Percentiles rank a stretch among this genome's conserved stretches.
Evolutionary conservation across 2,329 filamentous ascomycete species (phyloP).

Genomic region (Didymella lethalis): DNA sequence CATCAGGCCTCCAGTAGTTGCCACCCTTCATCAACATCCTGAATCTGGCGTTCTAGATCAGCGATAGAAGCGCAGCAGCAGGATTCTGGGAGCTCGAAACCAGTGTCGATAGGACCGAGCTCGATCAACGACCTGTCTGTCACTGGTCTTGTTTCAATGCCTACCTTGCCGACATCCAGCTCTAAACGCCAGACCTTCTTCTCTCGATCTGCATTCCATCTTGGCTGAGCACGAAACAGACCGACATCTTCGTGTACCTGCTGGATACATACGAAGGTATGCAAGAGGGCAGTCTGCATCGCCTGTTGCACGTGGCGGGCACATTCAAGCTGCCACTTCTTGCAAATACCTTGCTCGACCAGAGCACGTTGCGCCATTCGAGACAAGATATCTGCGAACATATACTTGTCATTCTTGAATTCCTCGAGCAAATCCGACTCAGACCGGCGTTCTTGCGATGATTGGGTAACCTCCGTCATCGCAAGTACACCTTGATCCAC

Average conservation of each 20-base stretch:
- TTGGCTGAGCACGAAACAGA: constrained; percentile 5
- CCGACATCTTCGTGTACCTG: background rate
- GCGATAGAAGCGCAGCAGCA: constrained; percentile 2
- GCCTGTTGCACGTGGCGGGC: background rate
- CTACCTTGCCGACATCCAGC: constrained; percentile 21
- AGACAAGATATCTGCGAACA: background rate
- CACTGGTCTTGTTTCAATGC: constrained; percentile 5
- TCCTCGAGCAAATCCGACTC: background rate
- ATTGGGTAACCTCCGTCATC: background rate
- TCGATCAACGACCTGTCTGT: constrained; percentile 11
- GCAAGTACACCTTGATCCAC: background rate
- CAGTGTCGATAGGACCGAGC: background rate
- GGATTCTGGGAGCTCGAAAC: constrained; percentile 14
- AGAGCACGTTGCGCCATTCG: constrained; percentile 1
- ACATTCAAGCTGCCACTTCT: constrained; percentile 2
- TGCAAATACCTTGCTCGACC: constrained; percentile 9
- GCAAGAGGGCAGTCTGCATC: background rate
- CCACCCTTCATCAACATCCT: constrained; percentile 11
- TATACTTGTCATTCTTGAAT: background rate
- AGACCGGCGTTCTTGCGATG: background rate
- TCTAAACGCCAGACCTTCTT: constrained; percentile 25
- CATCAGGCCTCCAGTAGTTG: constrained; percentile 6
- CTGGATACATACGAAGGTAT: constrained; percentile 1
- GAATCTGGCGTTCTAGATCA: constrained; percentile 1
- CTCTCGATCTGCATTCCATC: constrained; percentile 1